Evolutionary conservation across 192 early-diverging fungal species (phyloP).

Genomic region (Backusella luteola): DNA sequence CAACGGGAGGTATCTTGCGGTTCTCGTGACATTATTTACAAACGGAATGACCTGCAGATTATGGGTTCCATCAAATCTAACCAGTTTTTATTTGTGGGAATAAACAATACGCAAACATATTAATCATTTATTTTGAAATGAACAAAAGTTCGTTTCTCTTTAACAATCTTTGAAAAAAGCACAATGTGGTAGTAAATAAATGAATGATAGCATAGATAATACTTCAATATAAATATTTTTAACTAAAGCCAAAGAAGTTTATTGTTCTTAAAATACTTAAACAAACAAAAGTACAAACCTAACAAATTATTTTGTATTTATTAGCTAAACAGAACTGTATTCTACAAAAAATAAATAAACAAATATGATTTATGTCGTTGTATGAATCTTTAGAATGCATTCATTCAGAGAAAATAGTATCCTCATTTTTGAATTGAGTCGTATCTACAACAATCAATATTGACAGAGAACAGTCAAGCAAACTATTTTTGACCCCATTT

Average conservation of each 20-base stretch:
- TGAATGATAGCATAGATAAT: not conserved
- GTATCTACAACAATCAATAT: not conserved
- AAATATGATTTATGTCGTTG: too few relatives aligned
- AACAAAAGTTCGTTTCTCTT: not conserved
- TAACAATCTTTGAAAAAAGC: not conserved
- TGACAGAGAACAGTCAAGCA: not conserved
- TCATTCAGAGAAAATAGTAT: too few relatives aligned
- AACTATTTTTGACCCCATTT: not conserved
- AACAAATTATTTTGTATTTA: too few relatives aligned
- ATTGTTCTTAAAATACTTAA: too few relatives aligned
- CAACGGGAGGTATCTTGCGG: not conserved
- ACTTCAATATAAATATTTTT: not conserved
- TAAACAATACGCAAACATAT: not conserved
- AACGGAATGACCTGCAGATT: conserved; percentile 2
- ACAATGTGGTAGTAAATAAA: not conserved
- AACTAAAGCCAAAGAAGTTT: not conserved
- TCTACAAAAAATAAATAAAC: too few relatives aligned
- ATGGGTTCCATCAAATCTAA: not conserved
- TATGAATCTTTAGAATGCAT: too few relatives aligned
- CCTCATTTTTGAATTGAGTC: too few relatives aligned
- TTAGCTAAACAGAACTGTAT: too few relatives aligned
- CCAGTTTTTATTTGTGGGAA: not conserved
- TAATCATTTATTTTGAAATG: not conserved
- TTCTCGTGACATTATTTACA: not conserved
- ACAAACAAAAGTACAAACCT: too few relatives aligned